Base-by-base conservation (phyloP, 2,329 filamentous ascomycete species). In the Calonectria fujianensis region DNA sequence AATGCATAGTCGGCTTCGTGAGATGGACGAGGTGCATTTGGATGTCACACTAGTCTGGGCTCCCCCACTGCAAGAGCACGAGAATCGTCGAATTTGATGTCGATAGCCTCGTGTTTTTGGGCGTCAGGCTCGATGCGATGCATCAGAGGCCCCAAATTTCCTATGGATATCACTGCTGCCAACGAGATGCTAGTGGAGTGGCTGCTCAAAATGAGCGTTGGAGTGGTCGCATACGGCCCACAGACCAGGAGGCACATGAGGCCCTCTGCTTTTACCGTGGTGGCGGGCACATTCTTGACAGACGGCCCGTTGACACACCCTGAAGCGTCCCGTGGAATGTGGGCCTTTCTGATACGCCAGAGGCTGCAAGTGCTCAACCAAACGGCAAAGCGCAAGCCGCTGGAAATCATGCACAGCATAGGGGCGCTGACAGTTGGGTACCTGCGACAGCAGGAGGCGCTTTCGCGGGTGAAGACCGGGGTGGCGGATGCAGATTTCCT, bases 301-400 rank as follows among this genome's bases (percentile, higher is more conserved):
- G 65, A 69, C 65, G 57, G 70, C 48, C 70, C 65, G 27, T 61
- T 69, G 51, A 69, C 50, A n/a, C 51, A 57, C 39, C 14, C 66
- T 39, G 59, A 66, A 35, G 59, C 50, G 37, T 61, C 66, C 50
- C 66, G 50, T 18, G 66, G 66, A 37, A 24, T 73, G 66, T 69
- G 65, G 71, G 51, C 24, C 50, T 39, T 48, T 61, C 39, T 70
- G 31, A 39, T 69, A 41, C 59, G 35, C n/a, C 59, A 37, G n/a
- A 66, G 57, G 45, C 51, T 69, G 54, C 7, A 50, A 39, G 9
- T 50, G 11, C 27, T 69, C 66, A 57, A 32, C 45, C 27, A 65
- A 41, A 35, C 29, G 32, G 50, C 16, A 27, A 51, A 50, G n/a
- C 29, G 39, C 9, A 64, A 39, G 29, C 50, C 65, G 20, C 48